Evolutionary conservation across 73 alveolate genomes (phyloP), one percentile per base, ranked within the genome.

Genomic region (Stentor coeruleus): DNA sequence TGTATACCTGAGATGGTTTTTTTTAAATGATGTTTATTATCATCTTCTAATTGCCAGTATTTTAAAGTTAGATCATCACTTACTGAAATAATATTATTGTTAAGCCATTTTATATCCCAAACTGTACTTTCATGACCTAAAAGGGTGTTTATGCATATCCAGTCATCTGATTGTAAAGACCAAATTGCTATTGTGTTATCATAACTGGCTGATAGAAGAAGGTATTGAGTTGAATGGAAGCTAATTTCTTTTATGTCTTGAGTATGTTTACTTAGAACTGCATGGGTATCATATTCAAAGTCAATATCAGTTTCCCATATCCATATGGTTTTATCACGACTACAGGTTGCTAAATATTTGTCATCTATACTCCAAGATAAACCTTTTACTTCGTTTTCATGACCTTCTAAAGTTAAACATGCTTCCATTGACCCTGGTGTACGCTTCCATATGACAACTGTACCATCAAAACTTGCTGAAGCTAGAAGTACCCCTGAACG

Each of bases 271-370:
- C 93, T 76, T 3, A 91, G 89, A 35, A 95, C 97, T 26, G 98
- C 93, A 38, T 82, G 87, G 72, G 98, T 95, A 2, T 89, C 89
- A 87, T 89, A 96, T 74, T 96, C 99, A 76, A 82, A 59, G 37
- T 81, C 91, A 36, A 89, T 93, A 39, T 84, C 90, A n/a, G 83
- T 74, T 66, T 93, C 98, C 98, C 99, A 95, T 30, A 97, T 89
- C 99, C 98, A 95, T 14, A 97, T 94, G 30, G 95, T 94, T 77
- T 96, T 96, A 87, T 97, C 98, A 60, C 99, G 84, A 3, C 97
- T 85, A 85, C 99, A 97, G 39, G 98, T 92, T 0, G 99, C 98
- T 60, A 97, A 79, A 76, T 77, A 97, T 55, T 92, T 89, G 6
- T 98, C 98, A 87, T 92, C 96, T 33, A 41, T 77, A 35, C 95